These are phyloP conservation scores for Claviceps spartinae DNA, from an alignment of 2,329 filamentous ascomycete species.

Conservation along the genomic window DNA sequence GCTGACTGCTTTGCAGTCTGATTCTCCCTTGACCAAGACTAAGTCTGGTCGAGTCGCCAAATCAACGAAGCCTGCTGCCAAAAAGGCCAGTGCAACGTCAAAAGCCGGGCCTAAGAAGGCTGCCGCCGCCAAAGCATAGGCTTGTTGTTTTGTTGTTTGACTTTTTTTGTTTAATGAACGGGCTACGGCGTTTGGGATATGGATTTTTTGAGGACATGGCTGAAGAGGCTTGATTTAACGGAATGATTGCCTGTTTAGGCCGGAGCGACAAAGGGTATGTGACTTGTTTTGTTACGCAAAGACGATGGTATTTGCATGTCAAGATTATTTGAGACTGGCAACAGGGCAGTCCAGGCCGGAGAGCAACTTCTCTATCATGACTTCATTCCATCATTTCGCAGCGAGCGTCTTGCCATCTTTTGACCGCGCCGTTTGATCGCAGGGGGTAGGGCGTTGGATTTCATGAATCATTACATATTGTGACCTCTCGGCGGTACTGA, in stretches of 20 bases:
- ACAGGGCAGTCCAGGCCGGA: neutral
- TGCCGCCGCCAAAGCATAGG: constrained; percentile 27
- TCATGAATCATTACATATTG: neutral
- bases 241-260: constrained; percentile 9
- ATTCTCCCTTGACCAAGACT: constrained; percentile 60
- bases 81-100: constrained; percentile 32
- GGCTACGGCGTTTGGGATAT: constrained; percentile 23
- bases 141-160: constrained; percentile 10
- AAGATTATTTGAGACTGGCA: neutral
- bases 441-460: neutral
- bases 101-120: constrained; percentile 34
- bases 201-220: constrained; percentile 9
- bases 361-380: neutral
- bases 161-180: constrained; percentile 18
- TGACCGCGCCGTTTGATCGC: neutral
- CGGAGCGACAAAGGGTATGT: constrained; percentile 9
- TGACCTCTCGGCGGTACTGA: neutral
- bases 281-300: neutral
- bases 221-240: constrained; percentile 7
- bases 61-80: constrained; percentile 35
- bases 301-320: constrained; percentile 7
- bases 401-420: neutral
- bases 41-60: constrained; percentile 80
- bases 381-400: neutral
- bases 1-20: constrained; percentile 2